Evolutionary conservation across 2,329 filamentous ascomycete species (phyloP).

Genomic region (Plectosphaerella cucumerina): DNA sequence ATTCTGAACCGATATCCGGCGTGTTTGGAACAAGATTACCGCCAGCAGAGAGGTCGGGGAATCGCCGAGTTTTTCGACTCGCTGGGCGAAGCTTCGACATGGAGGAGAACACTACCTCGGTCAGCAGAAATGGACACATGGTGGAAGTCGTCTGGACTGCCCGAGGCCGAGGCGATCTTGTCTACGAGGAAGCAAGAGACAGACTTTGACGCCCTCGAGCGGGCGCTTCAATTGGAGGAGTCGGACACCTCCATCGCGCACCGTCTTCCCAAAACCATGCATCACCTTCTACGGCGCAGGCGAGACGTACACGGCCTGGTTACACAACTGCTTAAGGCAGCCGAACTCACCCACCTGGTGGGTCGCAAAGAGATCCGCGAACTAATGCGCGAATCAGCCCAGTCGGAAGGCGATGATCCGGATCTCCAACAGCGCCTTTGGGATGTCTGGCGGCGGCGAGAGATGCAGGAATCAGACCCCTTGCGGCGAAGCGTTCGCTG

Average conservation of each 20-base stretch:
- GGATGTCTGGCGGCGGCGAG: too few species aligned
- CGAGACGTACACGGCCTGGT: background rate
- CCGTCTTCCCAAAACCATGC: background rate
- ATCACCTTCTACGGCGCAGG: too few species aligned
- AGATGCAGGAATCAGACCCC: too few species aligned
- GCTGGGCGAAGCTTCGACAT: background rate
- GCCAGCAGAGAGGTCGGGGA: background rate
- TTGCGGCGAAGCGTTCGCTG: too few species aligned
- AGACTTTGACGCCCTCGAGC: slow-evolving; percentile 3
- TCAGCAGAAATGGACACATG: background rate
- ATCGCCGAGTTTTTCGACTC: slow-evolving; percentile 8
- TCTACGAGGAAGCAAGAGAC: too few species aligned
- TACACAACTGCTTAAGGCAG: background rate
- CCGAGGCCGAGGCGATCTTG: background rate
- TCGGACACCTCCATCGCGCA: background rate
- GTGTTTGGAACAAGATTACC: background rate
- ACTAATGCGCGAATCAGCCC: too few species aligned
- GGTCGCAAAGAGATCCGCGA: too few species aligned
- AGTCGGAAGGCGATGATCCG: too few species aligned
- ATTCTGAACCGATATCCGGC: slow-evolving; percentile 9
- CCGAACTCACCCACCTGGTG: background rate
- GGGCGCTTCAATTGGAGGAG: background rate
- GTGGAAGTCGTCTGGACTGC: slow-evolving; percentile 5
- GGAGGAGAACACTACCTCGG: background rate
- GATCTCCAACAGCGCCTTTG: too few species aligned